phyloP scores from a whole-genome alignment of 768 basidiomycete genomes.

The Tubosaeta sp. region DNA sequence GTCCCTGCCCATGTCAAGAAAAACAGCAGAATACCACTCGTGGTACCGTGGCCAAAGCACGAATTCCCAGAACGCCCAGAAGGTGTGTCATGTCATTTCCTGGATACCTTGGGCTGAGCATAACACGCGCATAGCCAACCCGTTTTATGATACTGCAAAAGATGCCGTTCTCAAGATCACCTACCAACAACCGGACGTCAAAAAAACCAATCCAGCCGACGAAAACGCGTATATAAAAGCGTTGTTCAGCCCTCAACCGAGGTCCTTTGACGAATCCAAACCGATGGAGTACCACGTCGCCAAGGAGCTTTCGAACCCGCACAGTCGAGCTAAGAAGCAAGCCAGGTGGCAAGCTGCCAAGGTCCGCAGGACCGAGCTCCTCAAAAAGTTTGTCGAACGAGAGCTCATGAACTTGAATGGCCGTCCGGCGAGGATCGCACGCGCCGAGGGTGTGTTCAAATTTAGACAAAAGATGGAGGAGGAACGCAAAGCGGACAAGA shows the following conservation, averaged over 20 bases:
- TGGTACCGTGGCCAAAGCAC: conserved; percentile 69
- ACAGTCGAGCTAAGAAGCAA: conserved; percentile 79
- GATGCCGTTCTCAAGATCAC: conserved; percentile 66
- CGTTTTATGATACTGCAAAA: conserved; percentile 59
- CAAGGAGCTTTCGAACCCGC: conserved; percentile 76
- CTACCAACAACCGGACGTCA: conserved; percentile 56
- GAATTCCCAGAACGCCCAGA: conserved; percentile 36
- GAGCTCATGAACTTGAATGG: conserved; percentile 57
- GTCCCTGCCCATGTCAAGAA: conserved; percentile 48
- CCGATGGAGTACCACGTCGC: conserved; percentile 65
- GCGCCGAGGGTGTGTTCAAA: conserved; percentile 71
- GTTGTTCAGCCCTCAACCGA: conserved; percentile 36
- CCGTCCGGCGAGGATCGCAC: conserved; percentile 57
- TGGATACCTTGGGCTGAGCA: neutral
- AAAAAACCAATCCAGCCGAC: conserved; percentile 34
- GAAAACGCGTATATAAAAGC: conserved; percentile 62
- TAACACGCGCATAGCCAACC: conserved; percentile 27
- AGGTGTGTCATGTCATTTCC: conserved; percentile 15
- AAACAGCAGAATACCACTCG: conserved; percentile 31
- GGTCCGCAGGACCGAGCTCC: conserved; percentile 42
- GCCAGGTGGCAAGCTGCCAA: conserved; percentile 65
- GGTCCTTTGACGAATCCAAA: conserved; percentile 44
- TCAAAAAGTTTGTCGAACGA: conserved; percentile 49
- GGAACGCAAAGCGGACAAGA: conserved; percentile 56
- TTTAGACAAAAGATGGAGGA: conserved; percentile 59